Evolutionary conservation across 176 grass and related monocot species (phyloP).

Genomic region (Alloteropsis semialata): DNA sequence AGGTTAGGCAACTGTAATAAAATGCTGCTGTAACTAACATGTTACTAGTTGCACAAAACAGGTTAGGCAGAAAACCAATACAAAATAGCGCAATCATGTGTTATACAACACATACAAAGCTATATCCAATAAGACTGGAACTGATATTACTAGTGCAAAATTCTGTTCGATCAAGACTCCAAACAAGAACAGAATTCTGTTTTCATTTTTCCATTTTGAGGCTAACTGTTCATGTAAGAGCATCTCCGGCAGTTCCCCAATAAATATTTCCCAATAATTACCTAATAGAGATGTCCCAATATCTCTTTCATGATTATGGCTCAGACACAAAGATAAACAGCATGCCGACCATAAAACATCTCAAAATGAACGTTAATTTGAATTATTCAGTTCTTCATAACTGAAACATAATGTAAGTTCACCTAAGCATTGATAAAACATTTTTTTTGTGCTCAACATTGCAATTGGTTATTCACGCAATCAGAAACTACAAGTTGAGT

Average conservation of each 20-base stretch:
- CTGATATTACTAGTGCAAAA: not conserved
- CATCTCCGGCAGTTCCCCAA: too few species aligned
- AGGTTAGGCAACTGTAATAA: not conserved
- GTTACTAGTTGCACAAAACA: not conserved
- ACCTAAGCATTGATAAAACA: too few species aligned
- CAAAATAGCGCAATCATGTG: not conserved
- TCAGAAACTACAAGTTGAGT: not conserved
- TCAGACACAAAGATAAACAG: not conserved
- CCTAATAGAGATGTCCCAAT: too few species aligned
- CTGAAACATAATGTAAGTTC: not conserved
- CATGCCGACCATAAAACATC: not conserved
- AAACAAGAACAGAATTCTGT: not conserved
- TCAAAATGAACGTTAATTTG: not conserved
- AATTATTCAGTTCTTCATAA: not conserved
- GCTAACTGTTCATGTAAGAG: not conserved
- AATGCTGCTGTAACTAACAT: not conserved
- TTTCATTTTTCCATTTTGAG: not conserved
- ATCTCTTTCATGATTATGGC: too few species aligned
- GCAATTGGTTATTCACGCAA: not conserved
- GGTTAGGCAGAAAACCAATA: not conserved
- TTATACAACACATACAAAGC: not conserved
- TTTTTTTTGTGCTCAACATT: not conserved
- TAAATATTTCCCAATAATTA: too few species aligned
- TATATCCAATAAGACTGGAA: not conserved
- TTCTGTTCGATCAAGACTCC: not conserved